Conservation (phyloP, 176 grass and related monocot genomes). For the Oryza glumipatula region DNA sequence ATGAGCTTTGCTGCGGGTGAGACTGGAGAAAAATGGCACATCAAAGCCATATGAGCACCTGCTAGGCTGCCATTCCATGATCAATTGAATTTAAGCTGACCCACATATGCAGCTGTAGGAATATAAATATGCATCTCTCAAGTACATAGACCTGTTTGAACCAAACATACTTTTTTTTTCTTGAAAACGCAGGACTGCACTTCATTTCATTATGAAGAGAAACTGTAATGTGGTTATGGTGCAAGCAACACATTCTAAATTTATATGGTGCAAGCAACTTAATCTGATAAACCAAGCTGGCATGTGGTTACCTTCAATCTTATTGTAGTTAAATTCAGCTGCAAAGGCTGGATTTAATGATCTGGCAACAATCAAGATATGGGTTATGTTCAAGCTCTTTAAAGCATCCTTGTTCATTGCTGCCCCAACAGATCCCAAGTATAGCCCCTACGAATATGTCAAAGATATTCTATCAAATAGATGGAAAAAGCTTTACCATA, state of each 20-base stretch:
- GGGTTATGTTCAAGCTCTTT: slow-evolving; percentile 77
- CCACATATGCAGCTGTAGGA: not conserved
- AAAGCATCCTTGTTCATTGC: slow-evolving; percentile 73
- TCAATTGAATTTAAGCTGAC: not conserved
- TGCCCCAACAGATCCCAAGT: slow-evolving; percentile 85
- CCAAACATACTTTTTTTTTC: not conserved
- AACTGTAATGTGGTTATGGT: too few relatives aligned
- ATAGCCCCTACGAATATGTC: slow-evolving; percentile 59
- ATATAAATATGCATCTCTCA: not conserved
- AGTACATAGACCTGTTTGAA: not conserved
- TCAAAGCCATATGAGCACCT: not conserved
- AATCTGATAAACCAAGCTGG: not conserved
- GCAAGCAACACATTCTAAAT: not conserved
- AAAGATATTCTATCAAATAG: slow-evolving; percentile 36
- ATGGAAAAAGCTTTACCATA: not conserved
- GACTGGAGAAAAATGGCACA: not conserved
- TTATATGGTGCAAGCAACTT: not conserved
- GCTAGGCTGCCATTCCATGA: not conserved
- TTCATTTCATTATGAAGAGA: too few relatives aligned
- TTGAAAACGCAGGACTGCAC: too few relatives aligned
- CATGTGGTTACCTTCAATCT: slow-evolving; percentile 68
- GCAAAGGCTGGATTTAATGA: slow-evolving; percentile 77
- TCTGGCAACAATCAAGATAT: slow-evolving; percentile 72
- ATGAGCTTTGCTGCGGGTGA: not conserved
- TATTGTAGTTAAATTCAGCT: slow-evolving; percentile 80